Evolutionary conservation across 2,329 filamentous ascomycete genomes (phyloP).

Genomic region (Hirsutella thompsonii): DNA sequence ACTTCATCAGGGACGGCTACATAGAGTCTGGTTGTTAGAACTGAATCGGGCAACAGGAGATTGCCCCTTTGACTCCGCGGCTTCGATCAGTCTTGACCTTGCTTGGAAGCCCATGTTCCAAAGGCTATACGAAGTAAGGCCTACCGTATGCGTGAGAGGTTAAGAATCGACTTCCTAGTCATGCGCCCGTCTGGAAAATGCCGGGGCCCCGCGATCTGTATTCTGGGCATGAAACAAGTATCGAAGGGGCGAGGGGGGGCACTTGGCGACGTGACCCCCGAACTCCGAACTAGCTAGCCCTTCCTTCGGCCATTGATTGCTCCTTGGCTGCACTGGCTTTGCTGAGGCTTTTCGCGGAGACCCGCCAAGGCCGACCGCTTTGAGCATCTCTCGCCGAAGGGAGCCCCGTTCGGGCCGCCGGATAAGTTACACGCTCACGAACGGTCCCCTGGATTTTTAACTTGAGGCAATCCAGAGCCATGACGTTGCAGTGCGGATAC

Average conservation of each 20-base stretch:
- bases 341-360: background rate
- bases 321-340: slow-evolving; percentile 9
- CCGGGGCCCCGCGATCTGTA: background rate
- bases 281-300: too few relatives aligned
- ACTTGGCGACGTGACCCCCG: too few relatives aligned
- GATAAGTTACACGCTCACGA: too few relatives aligned
- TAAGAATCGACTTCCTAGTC: background rate
- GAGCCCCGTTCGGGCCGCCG: slow-evolving; percentile 4
- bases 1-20: slow-evolving; percentile 1
- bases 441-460: background rate
- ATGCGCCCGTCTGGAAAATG: background rate
- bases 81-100: background rate
- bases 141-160: too few relatives aligned
- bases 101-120: too few relatives aligned
- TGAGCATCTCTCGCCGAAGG: slow-evolving; percentile 4
- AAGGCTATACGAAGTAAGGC: too few relatives aligned
- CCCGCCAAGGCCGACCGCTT: background rate
- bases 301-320: background rate
- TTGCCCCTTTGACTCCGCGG: background rate
- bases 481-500: too few relatives aligned
- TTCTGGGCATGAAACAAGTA: background rate
- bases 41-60: background rate
- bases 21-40: slow-evolving; percentile 3
- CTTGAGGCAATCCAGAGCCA: background rate
- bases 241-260: too few relatives aligned